Evolutionary conservation across 2,329 filamentous ascomycete genomes (phyloP).

Genomic region (Trichoderma atroviride): DNA sequence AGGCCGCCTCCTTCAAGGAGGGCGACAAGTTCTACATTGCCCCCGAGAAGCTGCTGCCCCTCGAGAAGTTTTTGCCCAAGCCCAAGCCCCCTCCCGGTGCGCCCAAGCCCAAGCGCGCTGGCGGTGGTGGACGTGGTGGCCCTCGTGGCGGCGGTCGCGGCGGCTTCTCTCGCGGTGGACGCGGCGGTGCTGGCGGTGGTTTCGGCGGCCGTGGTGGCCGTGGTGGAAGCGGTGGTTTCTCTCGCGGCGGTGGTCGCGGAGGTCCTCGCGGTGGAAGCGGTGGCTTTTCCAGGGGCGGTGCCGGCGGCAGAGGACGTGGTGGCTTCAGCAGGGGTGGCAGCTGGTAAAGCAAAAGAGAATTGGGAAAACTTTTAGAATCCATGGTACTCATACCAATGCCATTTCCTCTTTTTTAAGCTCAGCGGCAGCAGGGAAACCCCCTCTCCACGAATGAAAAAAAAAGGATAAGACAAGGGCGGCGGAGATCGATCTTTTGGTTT

Average conservation of each 20-base stretch:
- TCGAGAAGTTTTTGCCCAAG: slow-evolving; percentile 96
- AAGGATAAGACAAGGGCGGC: background rate
- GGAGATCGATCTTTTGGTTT: background rate
- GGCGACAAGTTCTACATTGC: slow-evolving; percentile 98
- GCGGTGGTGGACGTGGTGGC: slow-evolving; percentile 47
- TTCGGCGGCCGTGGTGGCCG: slow-evolving; percentile 44
- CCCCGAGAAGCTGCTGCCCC: slow-evolving; percentile 87
- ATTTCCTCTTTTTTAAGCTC: background rate
- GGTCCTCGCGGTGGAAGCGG: slow-evolving; percentile 33
- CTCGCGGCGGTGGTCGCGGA: slow-evolving; percentile 35
- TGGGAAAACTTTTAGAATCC: background rate
- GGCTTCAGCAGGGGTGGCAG: slow-evolving; percentile 38
- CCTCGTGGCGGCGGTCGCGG: slow-evolving; percentile 41
- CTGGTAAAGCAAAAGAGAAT: slow-evolving; percentile 1
- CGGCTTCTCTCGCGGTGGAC: slow-evolving; percentile 38
- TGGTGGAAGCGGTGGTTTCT: slow-evolving; percentile 40
- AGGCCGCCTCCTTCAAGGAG: slow-evolving; percentile 89
- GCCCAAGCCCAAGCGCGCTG: slow-evolving; percentile 63
- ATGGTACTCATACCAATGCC: background rate
- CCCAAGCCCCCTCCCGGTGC: slow-evolving; percentile 75
- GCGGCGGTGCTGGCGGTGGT: slow-evolving; percentile 44
- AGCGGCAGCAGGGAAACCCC: background rate
- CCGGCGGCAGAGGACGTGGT: slow-evolving; percentile 33
- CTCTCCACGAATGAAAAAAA: background rate
- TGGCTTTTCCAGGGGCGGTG: slow-evolving; percentile 37